Evolutionary conservation across 2,329 filamentous ascomycete species (phyloP), one percentile per base, ranked within the genome.

Genomic region (Rachicladosporium sp.): DNA sequence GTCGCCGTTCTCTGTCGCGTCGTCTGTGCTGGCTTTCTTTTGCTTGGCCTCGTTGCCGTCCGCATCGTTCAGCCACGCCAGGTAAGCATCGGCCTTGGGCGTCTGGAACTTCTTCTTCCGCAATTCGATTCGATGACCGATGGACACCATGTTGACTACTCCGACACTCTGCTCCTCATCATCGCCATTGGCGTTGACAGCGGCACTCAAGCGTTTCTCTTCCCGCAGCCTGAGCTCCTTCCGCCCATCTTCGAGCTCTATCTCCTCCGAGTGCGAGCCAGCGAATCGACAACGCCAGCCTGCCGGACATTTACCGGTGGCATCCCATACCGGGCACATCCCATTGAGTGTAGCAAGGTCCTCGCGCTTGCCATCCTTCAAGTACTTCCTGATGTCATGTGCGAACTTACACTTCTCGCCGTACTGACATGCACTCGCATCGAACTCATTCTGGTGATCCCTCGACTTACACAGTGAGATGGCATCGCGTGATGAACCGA

Each of bases 211-310:
- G 42, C 65, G 72, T 50, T 75, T 70, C 42, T 76, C 73, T 12
- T 82, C 53, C 6, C 23, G 23, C 36, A 94, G 68, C 3, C 89
- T 69, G 38, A 96, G 64, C 62, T 96, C 89, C 53, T 83, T 86
- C 49, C 75, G 74, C 6, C 87, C 89, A 58, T 93, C 88, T 39
- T 80, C 78, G 12, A 70, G 76, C 48, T 82, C 76, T 15, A 83
- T 63, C 62, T 96, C 89, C 46, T 78, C 71, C 52, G 86, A 91
- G 62, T 98, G 91, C 46, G 85, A 93, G 46, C 74, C 74, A 29
- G 85, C 82, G 55, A 95, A 93, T 13, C 89, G 81, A 59, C 91
- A 98, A 59, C 89, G 93, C 88, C 89, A 98, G 4, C 91, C 91
- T 10, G 81, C 76, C 36, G 75, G 72, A 53, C 91, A 98, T 45